Base-by-base conservation (phyloP, 2,329 filamentous ascomycete genomes). In the Colletotrichum sp. region DNA sequence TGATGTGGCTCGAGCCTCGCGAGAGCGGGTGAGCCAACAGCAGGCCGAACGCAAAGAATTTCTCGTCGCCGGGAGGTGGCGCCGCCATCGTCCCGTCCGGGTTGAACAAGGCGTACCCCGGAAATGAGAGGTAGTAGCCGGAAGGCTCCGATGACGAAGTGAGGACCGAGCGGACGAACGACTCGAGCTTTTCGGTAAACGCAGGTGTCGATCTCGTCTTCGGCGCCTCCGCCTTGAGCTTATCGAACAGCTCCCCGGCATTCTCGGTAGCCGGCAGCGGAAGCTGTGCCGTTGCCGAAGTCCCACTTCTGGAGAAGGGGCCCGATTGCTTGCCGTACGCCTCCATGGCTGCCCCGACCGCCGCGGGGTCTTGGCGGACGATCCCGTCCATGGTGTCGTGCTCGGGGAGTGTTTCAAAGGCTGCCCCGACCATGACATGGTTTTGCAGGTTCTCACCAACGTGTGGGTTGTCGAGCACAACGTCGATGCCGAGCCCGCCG, bases 21-120 rank as follows among this genome's bases (percentile, higher is more conserved):
- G 90, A 91, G 78, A 92, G 89, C 0, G 92, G 92, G 70, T 93
- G 92, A 66, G 90, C 90, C 32, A 92, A 89, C 77, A 91, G 91
- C 0, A 88, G 86, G 77, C 89, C 89, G 75, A 90, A 85, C 16
- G 90, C 89, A 67, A 92, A 86, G 80, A 90, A 91, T 78, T 92
- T 79, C 28, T 76, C 71, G 12, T 76, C 66, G 22, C 72, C 77
- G 26, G 75, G 22, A 28, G 78, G 77, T 8, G 77, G 71, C 8
- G 75, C 32, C 16, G 69, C 77, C 75, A 75, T 77, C 26, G 52
- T 66, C 10, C 77, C 76, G 62, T 77, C 74, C 22, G 67, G 63
- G 48, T 67, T 44, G 30, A 77, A 77, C 74, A 76, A 57, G 55
- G 77, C 75, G 44, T 64, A 79, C 9, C 75, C 77, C 3, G 77